Percentiles rank a stretch among this genome's conserved stretches.
Conservation (phyloP, 768 basidiomycete species). For the Lentinula detonsa region DNA sequence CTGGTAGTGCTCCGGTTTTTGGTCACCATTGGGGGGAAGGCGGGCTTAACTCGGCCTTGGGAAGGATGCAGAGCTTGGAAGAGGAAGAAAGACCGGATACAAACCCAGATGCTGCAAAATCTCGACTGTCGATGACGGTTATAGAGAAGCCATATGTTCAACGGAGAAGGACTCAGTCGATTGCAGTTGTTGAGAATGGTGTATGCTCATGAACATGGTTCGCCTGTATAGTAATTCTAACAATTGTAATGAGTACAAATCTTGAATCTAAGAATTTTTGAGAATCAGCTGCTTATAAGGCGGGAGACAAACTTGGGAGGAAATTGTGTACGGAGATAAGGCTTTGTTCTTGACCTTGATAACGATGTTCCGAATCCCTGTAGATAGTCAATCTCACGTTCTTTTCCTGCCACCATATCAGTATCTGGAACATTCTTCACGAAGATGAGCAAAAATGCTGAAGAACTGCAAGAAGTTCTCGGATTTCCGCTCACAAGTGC, state of each 20-base stretch:
- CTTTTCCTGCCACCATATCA: not conserved
- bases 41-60: not conserved
- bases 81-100: not conserved
- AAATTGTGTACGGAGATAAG: no score
- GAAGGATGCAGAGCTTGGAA: not conserved
- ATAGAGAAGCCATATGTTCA: not conserved
- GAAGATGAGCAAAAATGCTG: not conserved
- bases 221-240: not conserved
- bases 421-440: not conserved
- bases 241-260: no score
- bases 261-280: not conserved
- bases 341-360: not conserved
- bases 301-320: no score
- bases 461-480: not conserved
- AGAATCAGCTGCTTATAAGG: not conserved
- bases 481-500: not conserved
- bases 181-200: not conserved
- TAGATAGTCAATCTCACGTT: not conserved
- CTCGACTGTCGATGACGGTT: not conserved
- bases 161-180: not conserved
- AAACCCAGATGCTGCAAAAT: not conserved
- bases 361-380: not conserved
- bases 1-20: slow-evolving; percentile 15
- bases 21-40: slow-evolving; percentile 1
- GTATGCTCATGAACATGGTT: not conserved